These are phyloP conservation scores for Leishmania lainsoni DNA, from an alignment of 208 protist genomes.

Conservation along the genomic window DNA sequence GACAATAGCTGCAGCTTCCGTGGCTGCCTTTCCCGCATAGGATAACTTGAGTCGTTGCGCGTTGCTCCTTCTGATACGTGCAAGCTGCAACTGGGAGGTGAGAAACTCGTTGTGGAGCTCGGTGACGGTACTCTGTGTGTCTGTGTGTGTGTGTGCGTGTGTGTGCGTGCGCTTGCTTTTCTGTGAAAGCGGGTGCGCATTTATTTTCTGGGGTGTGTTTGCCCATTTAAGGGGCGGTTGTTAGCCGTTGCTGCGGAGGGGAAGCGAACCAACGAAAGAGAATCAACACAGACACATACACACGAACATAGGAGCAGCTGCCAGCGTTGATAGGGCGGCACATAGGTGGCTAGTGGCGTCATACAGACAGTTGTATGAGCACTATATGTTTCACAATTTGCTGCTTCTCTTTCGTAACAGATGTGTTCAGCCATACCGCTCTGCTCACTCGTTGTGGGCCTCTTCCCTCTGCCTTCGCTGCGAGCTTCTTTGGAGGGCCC, in stretches of 20 bases:
- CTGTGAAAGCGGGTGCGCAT: not conserved
- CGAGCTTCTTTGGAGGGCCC: not conserved
- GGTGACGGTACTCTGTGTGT: not conserved
- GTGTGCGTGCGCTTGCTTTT: not conserved
- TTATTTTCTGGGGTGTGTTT: not conserved
- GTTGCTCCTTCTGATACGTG: not conserved
- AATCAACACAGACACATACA: not conserved
- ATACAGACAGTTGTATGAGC: not conserved
- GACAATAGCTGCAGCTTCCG: not conserved
- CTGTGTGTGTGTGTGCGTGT: not conserved
- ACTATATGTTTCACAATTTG: not conserved
- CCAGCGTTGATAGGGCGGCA: not conserved
- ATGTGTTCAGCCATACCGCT: not conserved
- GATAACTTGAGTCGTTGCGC: not conserved
- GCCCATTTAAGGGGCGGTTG: not conserved
- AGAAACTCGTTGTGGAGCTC: not conserved
- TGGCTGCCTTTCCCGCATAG: not conserved
- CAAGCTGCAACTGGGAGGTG: not conserved
- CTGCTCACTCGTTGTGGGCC: not conserved
- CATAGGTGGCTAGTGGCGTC: not conserved
- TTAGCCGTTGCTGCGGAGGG: not conserved
- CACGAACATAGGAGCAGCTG: not conserved
- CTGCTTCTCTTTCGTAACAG: not conserved
- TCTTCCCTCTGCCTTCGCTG: not conserved
- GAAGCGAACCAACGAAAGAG: not conserved